These are phyloP conservation scores for Nicotiana rustica DNA, from an alignment of 305 asterid genomes.

Conservation along the genomic window DNA sequence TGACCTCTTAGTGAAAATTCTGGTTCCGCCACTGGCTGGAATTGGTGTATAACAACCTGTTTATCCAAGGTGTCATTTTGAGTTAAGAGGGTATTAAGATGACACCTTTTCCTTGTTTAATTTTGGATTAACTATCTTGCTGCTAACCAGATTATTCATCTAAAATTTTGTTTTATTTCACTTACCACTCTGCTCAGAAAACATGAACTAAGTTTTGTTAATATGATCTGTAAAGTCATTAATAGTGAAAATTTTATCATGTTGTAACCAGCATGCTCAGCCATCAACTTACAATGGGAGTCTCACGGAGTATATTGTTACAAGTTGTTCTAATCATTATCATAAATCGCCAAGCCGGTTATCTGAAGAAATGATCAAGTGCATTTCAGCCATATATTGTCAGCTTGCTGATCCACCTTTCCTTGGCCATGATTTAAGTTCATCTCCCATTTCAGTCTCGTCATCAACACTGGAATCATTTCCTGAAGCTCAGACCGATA, in stretches of 20 bases:
- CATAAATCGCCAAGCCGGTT: conserved; percentile 63
- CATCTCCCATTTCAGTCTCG: conserved; percentile 53
- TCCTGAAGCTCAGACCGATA: conserved; percentile 44
- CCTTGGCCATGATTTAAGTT: conserved; percentile 43
- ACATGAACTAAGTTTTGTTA: conserved; percentile 16
- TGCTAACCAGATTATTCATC: neutral
- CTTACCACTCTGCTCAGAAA: neutral
- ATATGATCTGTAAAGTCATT: neutral
- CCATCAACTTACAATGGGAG: conserved; percentile 46
- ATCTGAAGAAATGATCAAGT: conserved; percentile 91
- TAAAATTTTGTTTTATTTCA: neutral
- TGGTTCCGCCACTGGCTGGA: too few relatives aligned
- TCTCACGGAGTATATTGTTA: conserved; percentile 46
- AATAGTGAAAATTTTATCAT: neutral
- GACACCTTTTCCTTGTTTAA: neutral
- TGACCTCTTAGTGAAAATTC: too few relatives aligned
- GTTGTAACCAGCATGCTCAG: conserved; percentile 53
- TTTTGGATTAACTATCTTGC: neutral
- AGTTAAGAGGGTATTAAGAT: too few relatives aligned
- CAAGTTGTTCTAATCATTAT: conserved; percentile 43
- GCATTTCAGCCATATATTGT: conserved; percentile 77
- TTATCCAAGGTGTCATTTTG: neutral
- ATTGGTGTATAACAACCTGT: neutral
- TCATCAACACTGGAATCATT: conserved; percentile 51
- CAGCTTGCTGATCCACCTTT: conserved; percentile 77